Evolutionary conservation across 2,329 filamentous ascomycete genomes (phyloP).

Genomic region (Xylariales sp.): DNA sequence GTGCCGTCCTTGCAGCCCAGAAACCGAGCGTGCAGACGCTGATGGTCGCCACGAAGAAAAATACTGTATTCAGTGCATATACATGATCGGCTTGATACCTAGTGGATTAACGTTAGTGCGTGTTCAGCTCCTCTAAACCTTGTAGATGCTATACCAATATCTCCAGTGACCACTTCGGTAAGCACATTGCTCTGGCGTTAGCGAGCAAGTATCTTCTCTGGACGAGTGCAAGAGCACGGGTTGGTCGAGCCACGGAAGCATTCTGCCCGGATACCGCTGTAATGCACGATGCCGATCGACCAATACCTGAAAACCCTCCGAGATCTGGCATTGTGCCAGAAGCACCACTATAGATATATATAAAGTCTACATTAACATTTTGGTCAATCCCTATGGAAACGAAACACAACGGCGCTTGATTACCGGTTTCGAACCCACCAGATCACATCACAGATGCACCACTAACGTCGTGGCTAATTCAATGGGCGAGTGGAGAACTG

Average conservation of each 20-base stretch:
- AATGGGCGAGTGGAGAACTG: too few relatives aligned
- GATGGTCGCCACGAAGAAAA: slow-evolving; percentile 46
- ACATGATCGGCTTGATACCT: slow-evolving; percentile 52
- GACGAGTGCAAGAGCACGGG: slow-evolving; percentile 35
- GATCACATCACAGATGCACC: too few relatives aligned
- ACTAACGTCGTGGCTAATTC: too few relatives aligned
- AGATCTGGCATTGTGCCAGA: too few relatives aligned
- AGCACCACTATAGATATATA: too few relatives aligned
- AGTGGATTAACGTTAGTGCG: background rate
- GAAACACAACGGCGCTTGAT: too few relatives aligned
- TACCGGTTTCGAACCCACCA: too few relatives aligned
- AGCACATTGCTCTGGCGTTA: slow-evolving; percentile 38
- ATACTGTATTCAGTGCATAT: slow-evolving; percentile 47
- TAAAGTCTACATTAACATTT: too few relatives aligned
- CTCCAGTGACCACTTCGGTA: slow-evolving; percentile 42
- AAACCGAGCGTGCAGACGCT: slow-evolving; percentile 39
- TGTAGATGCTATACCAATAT: slow-evolving; percentile 32
- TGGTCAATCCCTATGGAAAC: too few relatives aligned
- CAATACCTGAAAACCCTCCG: too few relatives aligned
- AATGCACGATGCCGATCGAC: too few relatives aligned
- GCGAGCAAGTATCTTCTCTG: slow-evolving; percentile 25
- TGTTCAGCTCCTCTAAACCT: background rate
- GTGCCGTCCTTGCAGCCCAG: slow-evolving; percentile 24
- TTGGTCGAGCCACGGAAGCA: slow-evolving; percentile 35
- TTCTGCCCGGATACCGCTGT: too few relatives aligned